A percentile compares a stretch with the other conserved stretches of the same genome.
Conservation (phyloP, 1,284 basidiomycete species). For the Leccinum holopus region DNA sequence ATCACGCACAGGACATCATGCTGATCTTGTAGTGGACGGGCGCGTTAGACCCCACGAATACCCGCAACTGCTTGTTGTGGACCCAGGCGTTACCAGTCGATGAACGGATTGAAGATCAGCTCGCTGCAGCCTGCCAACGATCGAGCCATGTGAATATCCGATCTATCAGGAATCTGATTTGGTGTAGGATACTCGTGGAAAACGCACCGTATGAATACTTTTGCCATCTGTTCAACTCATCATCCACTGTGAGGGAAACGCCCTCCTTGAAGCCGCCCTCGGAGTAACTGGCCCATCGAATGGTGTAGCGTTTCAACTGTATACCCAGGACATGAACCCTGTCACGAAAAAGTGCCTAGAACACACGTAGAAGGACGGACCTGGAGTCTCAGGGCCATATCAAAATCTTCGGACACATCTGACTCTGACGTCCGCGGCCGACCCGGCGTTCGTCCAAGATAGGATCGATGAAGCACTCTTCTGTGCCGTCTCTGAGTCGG, state of each 20-base stretch:
- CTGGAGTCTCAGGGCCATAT: conserved; percentile 61
- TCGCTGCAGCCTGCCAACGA: conserved; percentile 47
- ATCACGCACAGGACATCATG: conserved; percentile 71
- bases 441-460: conserved; percentile 17
- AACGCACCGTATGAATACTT: conserved; percentile 83
- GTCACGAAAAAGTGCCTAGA: not conserved
- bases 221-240: conserved; percentile 83
- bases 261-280: conserved; percentile 84
- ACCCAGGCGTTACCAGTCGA: conserved; percentile 67
- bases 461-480: not conserved
- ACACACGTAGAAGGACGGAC: conserved; percentile 8
- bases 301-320: conserved; percentile 63
- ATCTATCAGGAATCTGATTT: not conserved
- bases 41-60: conserved; percentile 73
- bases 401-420: conserved; percentile 87
- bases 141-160: conserved; percentile 15
- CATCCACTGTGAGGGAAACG: conserved; percentile 77
- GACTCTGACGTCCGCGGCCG: conserved; percentile 53
- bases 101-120: conserved; percentile 75
- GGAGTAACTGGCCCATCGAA: conserved; percentile 84
- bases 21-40: conserved; percentile 82
- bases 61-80: conserved; percentile 73
- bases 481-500: not conserved
- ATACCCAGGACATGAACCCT: not conserved
- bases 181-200: conserved; percentile 20